Evolutionary conservation across 2,329 filamentous ascomycete species (phyloP), one percentile per base, ranked within the genome.

Genomic region (Periconia sp.): DNA sequence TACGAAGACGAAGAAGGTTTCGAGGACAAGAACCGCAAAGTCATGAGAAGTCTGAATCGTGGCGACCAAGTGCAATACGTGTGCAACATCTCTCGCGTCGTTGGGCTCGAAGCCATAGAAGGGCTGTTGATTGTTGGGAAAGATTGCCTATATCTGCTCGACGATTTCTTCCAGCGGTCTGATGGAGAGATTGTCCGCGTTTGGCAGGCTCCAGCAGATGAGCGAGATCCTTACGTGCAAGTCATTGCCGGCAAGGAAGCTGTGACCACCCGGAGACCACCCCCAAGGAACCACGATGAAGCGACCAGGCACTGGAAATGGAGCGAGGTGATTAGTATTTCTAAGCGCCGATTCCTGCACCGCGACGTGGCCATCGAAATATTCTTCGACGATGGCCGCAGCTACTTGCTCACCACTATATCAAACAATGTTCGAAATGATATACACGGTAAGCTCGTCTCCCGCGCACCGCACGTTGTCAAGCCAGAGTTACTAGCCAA

Each of bases 171-270:
- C 71, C 93, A 97, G 68, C 86, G 93, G 58, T 87, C 90, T 2
- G 94, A 97, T 66, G 93, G 93, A 13, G 95, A 99, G 71, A 97
- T 99, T 67, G 91, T 99, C 54, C 93, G 96, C 65, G 92, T 96
- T 9, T 93, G 90, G 85, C 92, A 97, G 74, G 95, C 94, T 2
- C 92, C 93, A 0, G 79, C 84, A 1, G 92, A 97, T 61, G 95
- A 99, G 74, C 87, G 94, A 19, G 94, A 99, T 65, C 91, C 92
- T 0, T 99, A 97, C 70, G 88, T 96, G 17, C 91, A 95, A 65
- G 93, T 97, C 71, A 95, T 99, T 59, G 88, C 91, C 3, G 90
- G 89, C 20, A 84, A 89, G 80, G 76, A 92, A 79, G 77, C 87
- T 69, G 68, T 84, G 76, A 76, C 85, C 70, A 71, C 67, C 27